Evolutionary conservation across 345 rosid genomes (phyloP).

Genomic region (Garcia nutans): DNA sequence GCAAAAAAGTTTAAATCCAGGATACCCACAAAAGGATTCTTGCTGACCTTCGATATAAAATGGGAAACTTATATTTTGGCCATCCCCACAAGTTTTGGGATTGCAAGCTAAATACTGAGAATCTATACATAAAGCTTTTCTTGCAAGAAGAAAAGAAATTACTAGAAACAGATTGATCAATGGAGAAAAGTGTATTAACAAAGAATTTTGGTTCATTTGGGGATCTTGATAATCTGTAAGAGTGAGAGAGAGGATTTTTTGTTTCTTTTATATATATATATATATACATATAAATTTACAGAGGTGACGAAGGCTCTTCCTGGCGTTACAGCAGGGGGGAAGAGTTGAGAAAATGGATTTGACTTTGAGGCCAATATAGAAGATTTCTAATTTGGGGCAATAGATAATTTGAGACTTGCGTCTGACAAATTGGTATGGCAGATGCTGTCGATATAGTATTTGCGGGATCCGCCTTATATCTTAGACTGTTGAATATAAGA

Average conservation of each 20-base stretch:
- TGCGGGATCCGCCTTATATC: too few species aligned
- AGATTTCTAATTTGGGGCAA: too few species aligned
- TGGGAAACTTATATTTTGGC: constrained; percentile 34
- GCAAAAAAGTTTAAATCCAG: constrained; percentile 48
- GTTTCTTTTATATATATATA: too few species aligned
- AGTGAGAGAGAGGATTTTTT: neutral
- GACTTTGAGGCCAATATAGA: too few species aligned
- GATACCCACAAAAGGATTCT: constrained; percentile 42
- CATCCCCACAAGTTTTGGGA: constrained; percentile 31
- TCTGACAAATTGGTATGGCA: too few species aligned
- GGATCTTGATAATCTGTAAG: neutral
- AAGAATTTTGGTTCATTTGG: constrained; percentile 14
- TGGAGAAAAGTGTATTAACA: constrained; percentile 1
- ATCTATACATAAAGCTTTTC: constrained; percentile 18
- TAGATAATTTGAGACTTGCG: too few species aligned
- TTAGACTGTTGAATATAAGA: too few species aligned
- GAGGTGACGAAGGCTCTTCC: too few species aligned
- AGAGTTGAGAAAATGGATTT: too few species aligned
- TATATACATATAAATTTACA: too few species aligned
- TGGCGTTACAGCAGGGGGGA: too few species aligned
- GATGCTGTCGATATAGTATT: too few species aligned
- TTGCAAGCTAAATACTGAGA: constrained; percentile 22
- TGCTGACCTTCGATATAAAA: constrained; percentile 35
- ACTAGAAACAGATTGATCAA: constrained; percentile 1
- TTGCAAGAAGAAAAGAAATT: constrained; percentile 12